phyloP scores from a whole-genome alignment of 2,329 filamentous ascomycete genomes.

The Fusarium mexicanum region DNA sequence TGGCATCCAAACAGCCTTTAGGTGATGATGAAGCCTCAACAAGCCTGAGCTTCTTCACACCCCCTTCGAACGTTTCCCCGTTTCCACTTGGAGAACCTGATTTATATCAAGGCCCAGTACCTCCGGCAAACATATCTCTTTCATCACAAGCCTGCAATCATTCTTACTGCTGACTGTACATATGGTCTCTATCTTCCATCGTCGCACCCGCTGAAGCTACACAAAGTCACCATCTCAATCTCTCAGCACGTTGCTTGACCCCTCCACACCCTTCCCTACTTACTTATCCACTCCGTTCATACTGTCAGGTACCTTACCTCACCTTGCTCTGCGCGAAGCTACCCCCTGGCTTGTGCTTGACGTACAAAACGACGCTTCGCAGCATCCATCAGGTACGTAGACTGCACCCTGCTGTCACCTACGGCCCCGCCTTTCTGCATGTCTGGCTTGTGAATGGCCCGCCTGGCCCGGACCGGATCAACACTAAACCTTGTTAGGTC shows the following conservation, averaged over 20 bases:
- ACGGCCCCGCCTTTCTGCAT: slow-evolving; percentile 25
- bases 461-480: slow-evolving; percentile 49
- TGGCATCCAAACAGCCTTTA: neutral
- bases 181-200: neutral
- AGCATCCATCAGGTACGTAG: slow-evolving; percentile 27
- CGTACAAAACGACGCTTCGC: slow-evolving; percentile 26
- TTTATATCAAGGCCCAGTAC: slow-evolving; percentile 25
- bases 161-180: neutral
- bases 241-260: neutral
- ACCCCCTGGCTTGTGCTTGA: slow-evolving; percentile 23
- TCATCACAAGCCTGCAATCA: neutral
- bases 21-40: slow-evolving; percentile 9
- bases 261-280: slow-evolving; percentile 7
- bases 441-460: slow-evolving; percentile 43
- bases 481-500: slow-evolving; percentile 52
- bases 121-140: neutral
- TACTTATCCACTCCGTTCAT: neutral
- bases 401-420: slow-evolving; percentile 4
- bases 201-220: neutral
- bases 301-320: slow-evolving; percentile 14
- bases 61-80: slow-evolving; percentile 5
- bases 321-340: neutral
- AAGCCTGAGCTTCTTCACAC: slow-evolving; percentile 14
- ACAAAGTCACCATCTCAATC: slow-evolving; percentile 8
- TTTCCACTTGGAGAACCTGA: slow-evolving; percentile 2